A percentile compares a stretch with the other conserved stretches of the same genome.
Evolutionary conservation across 495 filamentous ascomycete species (phyloP).

Genomic region (Xylaria nigripes): DNA sequence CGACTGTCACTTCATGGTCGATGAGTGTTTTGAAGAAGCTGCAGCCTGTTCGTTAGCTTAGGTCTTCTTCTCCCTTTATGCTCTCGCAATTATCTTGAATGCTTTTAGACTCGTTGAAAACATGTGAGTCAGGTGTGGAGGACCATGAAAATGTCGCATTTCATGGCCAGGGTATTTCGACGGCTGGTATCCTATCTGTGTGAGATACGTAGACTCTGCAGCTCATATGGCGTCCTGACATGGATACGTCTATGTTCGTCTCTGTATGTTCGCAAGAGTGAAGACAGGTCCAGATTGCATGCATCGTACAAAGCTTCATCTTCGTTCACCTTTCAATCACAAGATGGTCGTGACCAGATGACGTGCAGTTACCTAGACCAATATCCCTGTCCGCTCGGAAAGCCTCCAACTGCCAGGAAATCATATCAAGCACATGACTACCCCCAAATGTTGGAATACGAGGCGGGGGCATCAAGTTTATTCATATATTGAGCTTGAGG

Average conservation of each 20-base stretch:
- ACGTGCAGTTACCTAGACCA: not conserved
- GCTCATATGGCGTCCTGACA: no score
- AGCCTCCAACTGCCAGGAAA: not conserved
- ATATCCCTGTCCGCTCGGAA: not conserved
- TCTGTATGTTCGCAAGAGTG: not conserved
- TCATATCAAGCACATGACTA: not conserved
- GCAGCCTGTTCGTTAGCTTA: slow-evolving; percentile 1
- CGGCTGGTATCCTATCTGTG: no score
- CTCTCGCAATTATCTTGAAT: no score
- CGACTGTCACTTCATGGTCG: slow-evolving; percentile 89
- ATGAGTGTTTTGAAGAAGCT: slow-evolving; percentile 99
- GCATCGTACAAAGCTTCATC: not conserved
- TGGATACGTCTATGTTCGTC: not conserved
- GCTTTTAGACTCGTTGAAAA: no score
- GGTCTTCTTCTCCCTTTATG: not conserved
- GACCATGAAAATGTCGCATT: no score
- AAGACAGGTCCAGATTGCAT: not conserved
- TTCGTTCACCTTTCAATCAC: not conserved
- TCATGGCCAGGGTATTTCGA: not conserved
- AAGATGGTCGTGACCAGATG: not conserved
- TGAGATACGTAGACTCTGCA: not conserved
- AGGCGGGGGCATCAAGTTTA: not conserved
- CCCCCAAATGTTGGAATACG: not conserved
- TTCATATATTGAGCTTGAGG: not conserved
- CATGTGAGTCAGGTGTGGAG: no score